Evolutionary conservation across 2,329 filamentous ascomycete species (phyloP).

Genomic region (Juglanconis juglandina): DNA sequence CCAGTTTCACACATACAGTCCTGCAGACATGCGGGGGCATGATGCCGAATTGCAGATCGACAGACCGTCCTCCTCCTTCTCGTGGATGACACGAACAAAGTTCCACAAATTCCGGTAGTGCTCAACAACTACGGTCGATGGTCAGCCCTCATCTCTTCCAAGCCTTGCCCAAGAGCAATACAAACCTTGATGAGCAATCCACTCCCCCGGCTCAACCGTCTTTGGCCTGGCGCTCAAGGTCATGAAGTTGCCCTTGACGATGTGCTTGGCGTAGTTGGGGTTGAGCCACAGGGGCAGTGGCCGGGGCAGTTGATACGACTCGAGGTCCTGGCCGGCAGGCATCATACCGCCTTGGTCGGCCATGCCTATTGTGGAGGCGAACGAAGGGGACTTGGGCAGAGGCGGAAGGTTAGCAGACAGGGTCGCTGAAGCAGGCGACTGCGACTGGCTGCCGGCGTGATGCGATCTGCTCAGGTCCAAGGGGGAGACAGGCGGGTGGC

Average conservation of each 20-base stretch:
- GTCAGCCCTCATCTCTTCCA: background rate
- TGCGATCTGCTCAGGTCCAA: slow-evolving; percentile 36
- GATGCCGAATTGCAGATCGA: slow-evolving; percentile 79
- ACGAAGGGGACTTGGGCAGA: slow-evolving; percentile 60
- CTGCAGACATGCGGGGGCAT: slow-evolving; percentile 92
- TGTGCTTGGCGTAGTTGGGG: slow-evolving; percentile 72
- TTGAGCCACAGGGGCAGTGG: slow-evolving; percentile 72
- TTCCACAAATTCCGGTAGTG: slow-evolving; percentile 86
- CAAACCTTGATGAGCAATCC: slow-evolving; percentile 91
- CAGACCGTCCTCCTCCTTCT: slow-evolving; percentile 72
- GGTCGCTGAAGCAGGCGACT: slow-evolving; percentile 43
- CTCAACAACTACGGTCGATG: slow-evolving; percentile 67
- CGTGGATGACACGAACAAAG: slow-evolving; percentile 84
- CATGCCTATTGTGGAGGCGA: slow-evolving; percentile 66
- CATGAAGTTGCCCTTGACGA: slow-evolving; percentile 97
- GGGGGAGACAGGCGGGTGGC: slow-evolving; percentile 22
- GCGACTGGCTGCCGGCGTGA: slow-evolving; percentile 32
- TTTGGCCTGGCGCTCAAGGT: slow-evolving; percentile 89
- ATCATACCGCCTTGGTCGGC: slow-evolving; percentile 54
- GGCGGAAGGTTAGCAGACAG: slow-evolving; percentile 58
- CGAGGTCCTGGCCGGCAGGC: slow-evolving; percentile 51
- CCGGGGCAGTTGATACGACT: slow-evolving; percentile 61
- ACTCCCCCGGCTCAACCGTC: slow-evolving; percentile 90
- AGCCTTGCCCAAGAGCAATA: background rate
- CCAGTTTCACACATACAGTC: slow-evolving; percentile 68